Base-by-base conservation (phyloP, 2,329 filamentous ascomycete species). In the Talaromyces verruculosus region DNA sequence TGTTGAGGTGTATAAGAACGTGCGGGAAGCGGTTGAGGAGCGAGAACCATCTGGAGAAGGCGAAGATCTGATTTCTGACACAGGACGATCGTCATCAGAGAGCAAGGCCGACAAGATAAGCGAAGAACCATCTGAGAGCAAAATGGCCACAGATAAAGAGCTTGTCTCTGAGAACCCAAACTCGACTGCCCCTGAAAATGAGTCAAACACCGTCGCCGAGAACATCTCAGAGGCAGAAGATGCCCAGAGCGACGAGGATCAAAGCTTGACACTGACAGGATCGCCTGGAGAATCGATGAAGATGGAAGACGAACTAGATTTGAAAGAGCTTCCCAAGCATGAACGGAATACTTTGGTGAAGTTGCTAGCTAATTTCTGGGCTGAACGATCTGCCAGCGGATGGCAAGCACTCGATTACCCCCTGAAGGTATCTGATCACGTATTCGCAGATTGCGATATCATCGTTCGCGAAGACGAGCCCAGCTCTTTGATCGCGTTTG, bases 401-500 rank as follows among this genome's bases (percentile, higher is more conserved):
- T 99, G 95, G 95, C 86, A 90, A 5, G 87, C 90, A 25, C 85
- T 99, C 22, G 95, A 99, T 64, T 99, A 99, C 73, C 96, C 96
- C 2, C 86, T 98, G 68, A 91, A 87, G 69, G 84, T 90, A 55
- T 91, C 89, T 17, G 95, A 99, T 75, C 95, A 99, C 76, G 93
- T 99, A 58, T 98, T 98, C 80, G 91, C 93, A 63, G 93, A 99
- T 79, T 96, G 93, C 8, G 92, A 99, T 76, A 93, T 99, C 69
- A 96, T 99, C 71, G 93, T 99, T 43, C 89, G 95, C 45, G 95
- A 99, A 78, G 95, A 99, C 76, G 95, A 99, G 78, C 95, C 95
- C 2, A 97, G 93, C 73, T 98, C 95, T 1, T 86, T 99, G 47
- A 95, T 99, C 73, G 95, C 96, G 0, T 91, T 99, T 74, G 93